Conservation (phyloP, 495 filamentous ascomycete species). For the Neurospora sp. region DNA sequence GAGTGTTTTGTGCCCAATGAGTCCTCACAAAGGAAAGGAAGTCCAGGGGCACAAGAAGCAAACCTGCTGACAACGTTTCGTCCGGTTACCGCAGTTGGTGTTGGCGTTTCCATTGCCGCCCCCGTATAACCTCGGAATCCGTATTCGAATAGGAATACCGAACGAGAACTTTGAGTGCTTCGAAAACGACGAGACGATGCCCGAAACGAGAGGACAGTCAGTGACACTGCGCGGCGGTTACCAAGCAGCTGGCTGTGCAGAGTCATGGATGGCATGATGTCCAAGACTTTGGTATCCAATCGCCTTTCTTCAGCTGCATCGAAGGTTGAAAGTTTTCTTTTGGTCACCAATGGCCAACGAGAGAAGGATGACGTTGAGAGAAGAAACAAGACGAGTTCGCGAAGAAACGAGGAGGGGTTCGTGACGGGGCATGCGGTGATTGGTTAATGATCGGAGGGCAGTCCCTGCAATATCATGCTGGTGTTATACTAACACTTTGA, state of each 20-base stretch:
- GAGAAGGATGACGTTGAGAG: background rate
- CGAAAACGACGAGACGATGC: background rate
- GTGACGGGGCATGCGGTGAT: background rate
- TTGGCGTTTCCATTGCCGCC: background rate
- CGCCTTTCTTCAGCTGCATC: background rate
- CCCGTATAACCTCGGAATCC: background rate
- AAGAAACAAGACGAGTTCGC: background rate
- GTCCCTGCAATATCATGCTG: background rate
- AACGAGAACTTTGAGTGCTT: too few relatives aligned
- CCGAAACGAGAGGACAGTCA: background rate
- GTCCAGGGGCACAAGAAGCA: background rate
- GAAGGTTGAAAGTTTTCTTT: background rate
- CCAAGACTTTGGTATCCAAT: background rate
- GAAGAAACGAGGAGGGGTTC: background rate
- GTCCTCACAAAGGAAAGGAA: background rate
- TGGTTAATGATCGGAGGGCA: background rate
- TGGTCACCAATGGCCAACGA: background rate
- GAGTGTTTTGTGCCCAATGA: background rate
- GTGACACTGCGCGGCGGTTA: background rate
- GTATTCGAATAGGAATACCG: background rate
- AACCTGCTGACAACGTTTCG: background rate
- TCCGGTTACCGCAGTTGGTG: background rate
- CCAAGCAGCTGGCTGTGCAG: background rate
- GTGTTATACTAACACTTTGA: background rate
- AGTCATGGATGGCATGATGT: background rate